Base-by-base conservation (phyloP, 495 filamentous ascomycete genomes). In the Podospora australis region DNA sequence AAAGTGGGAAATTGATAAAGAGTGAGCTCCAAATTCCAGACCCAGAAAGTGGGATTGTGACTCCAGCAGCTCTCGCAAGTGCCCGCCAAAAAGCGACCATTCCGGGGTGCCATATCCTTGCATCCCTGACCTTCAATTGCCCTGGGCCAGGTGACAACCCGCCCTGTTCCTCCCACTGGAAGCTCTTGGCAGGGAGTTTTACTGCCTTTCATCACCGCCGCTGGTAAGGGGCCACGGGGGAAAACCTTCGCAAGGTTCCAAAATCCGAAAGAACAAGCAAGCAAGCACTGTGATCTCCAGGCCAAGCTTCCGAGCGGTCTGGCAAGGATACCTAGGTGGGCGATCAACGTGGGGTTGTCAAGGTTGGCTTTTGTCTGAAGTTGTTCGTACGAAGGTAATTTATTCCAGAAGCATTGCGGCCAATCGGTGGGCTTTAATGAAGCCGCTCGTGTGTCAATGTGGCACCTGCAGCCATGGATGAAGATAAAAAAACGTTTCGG, bases 61-160 rank as follows among this genome's bases (percentile, higher is more conserved):
- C 14, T 6, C n/a, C 13, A 17, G n/a, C 11, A n/a, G n/a, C n/a
- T n/a, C n/a, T n/a, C n/a, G n/a, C n/a, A n/a, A n/a, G n/a, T n/a
- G n/a, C n/a, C n/a, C n/a, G 29, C 9, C 19, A 46, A 35, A 46
- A 39, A 21, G 30, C 32, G 30, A 46, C n/a, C n/a, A n/a, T n/a
- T n/a, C 36, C n/a, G 38, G 46, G 36, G 46, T 29, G 40, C 13
- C 28, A 49, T 49, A 26, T 43, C 22, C 11, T 43, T 13, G 40
- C 32, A 16, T 43, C 19, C 21, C 25, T 22, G 16, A 11, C 40
- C 40, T n/a, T 43, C 23, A 43, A n/a, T 23, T 16, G 14, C 40
- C 40, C 40, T 43, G 40, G 40, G 4, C 4, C 40, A 24, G 20
- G 17, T 26, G n/a, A 23, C 20, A 21, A 43, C 9, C 20, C 20